Conservation (phyloP, 441 rosid genomes). For the Hura crepitans region DNA sequence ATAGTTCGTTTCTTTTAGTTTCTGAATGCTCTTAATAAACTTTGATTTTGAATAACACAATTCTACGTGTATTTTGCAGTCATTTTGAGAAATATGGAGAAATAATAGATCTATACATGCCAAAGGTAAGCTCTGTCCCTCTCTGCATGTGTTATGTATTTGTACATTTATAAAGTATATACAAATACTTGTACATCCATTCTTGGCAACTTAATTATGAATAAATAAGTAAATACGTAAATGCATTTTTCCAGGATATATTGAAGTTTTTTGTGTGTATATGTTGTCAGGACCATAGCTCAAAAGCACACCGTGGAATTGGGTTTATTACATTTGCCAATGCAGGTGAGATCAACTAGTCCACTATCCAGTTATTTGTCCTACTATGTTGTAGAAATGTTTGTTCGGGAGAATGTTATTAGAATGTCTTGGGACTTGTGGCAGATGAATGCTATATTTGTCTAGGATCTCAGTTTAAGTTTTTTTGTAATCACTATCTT, state of each 20-base stretch:
- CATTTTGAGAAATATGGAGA: conserved; percentile 93
- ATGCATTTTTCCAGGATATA: not conserved
- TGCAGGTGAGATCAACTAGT: conserved; percentile 47
- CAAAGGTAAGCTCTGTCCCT: conserved; percentile 53
- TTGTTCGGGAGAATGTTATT: not conserved
- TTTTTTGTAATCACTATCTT: not conserved
- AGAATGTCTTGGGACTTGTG: too few species aligned
- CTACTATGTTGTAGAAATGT: not conserved
- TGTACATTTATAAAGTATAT: not conserved
- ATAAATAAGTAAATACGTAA: not conserved
- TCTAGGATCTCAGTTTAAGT: not conserved
- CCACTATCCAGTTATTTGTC: not conserved
- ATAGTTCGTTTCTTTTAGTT: not conserved
- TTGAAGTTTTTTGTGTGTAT: conserved; percentile 9
- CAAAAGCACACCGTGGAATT: conserved; percentile 87
- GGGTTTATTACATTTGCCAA: conserved; percentile 83
- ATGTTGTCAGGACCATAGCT: conserved; percentile 60
- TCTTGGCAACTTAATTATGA: not conserved
- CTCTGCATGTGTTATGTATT: not conserved
- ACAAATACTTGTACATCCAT: not conserved
- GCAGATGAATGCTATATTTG: not conserved
- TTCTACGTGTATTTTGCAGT: conserved; percentile 41
- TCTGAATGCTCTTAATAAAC: conserved; percentile 4
- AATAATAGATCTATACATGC: conserved; percentile 89
- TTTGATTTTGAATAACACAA: conserved; percentile 7